phyloP scores from a whole-genome alignment of 78 protist species.

The Thecamonas trahens region DNA sequence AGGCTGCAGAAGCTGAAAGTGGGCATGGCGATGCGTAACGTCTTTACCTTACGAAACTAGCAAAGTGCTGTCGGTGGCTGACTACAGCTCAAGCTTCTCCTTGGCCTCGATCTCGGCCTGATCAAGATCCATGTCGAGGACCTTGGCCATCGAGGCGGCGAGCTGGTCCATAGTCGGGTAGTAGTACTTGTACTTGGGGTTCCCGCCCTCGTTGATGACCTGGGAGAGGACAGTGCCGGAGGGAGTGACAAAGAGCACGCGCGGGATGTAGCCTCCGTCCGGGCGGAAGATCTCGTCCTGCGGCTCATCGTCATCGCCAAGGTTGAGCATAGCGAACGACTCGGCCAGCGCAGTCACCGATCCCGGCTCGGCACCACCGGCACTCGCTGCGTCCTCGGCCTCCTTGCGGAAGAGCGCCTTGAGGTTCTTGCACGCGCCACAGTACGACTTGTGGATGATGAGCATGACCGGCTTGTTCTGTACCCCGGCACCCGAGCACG shows the following conservation, averaged over 20 bases:
- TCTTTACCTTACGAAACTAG: no score
- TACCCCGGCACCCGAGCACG: neutral
- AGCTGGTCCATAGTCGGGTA: neutral
- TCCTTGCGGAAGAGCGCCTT: no score
- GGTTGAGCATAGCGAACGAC: neutral
- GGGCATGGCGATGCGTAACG: no score
- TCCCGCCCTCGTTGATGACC: neutral
- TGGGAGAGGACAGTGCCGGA: neutral
- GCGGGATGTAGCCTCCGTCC: neutral
- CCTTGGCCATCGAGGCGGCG: neutral
- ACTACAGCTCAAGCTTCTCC: no score
- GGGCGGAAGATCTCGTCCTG: neutral
- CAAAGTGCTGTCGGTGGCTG: no score
- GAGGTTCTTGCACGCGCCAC: conserved; percentile 1
- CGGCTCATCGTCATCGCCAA: neutral
- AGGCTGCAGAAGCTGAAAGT: no score
- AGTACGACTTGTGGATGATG: neutral
- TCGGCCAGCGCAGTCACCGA: neutral
- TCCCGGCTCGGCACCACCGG: no score
- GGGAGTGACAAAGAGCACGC: neutral
- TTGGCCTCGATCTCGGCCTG: no score
- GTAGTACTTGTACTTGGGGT: neutral
- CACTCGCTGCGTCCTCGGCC: no score
- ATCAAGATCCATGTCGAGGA: no score
- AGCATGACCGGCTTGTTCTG: neutral